Percentiles rank a stretch among this genome's conserved stretches.
These are phyloP conservation scores for Globisporangium megalacanthum DNA, from an alignment of 352 stramenopile genomes.

Conservation along the genomic window DNA sequence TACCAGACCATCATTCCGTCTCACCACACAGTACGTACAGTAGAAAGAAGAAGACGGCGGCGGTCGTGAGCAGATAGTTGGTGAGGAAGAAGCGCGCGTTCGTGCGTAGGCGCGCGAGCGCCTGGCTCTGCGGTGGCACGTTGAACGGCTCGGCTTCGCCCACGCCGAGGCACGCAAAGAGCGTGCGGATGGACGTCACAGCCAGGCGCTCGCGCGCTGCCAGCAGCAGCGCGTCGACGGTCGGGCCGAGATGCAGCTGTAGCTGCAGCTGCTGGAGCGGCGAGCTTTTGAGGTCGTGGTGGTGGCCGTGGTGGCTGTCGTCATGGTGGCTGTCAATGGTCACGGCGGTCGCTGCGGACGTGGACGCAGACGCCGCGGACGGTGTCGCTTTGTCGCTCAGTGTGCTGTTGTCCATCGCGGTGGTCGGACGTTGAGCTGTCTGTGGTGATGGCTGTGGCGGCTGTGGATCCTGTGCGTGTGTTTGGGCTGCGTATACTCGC, in stretches of 20 bases:
- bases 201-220: constrained; percentile 36
- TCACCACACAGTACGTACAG: neutral
- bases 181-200: constrained; percentile 41
- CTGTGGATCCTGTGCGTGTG: too few relatives aligned
- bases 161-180: constrained; percentile 59
- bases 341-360: too few relatives aligned
- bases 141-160: constrained; percentile 60
- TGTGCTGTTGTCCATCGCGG: constrained; percentile 14
- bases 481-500: too few relatives aligned
- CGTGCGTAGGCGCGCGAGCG: constrained; percentile 47
- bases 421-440: neutral
- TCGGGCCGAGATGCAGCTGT: constrained; percentile 21
- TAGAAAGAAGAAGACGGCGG: constrained; percentile 8
- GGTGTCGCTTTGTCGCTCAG: constrained; percentile 9
- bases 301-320: neutral
- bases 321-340: too few relatives aligned
- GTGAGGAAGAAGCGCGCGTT: constrained; percentile 72
- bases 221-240: constrained; percentile 28
- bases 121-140: constrained; percentile 38
- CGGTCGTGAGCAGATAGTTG: constrained; percentile 54
- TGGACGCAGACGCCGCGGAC: neutral
- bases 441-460: neutral
- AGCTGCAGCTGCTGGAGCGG: constrained; percentile 18
- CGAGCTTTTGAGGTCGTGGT: constrained; percentile 8
- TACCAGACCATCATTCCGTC: too few relatives aligned